Evolutionary conservation across 768 basidiomycete genomes (phyloP), one percentile per base, ranked within the genome.

Genomic region (Termitomyces heimii): DNA sequence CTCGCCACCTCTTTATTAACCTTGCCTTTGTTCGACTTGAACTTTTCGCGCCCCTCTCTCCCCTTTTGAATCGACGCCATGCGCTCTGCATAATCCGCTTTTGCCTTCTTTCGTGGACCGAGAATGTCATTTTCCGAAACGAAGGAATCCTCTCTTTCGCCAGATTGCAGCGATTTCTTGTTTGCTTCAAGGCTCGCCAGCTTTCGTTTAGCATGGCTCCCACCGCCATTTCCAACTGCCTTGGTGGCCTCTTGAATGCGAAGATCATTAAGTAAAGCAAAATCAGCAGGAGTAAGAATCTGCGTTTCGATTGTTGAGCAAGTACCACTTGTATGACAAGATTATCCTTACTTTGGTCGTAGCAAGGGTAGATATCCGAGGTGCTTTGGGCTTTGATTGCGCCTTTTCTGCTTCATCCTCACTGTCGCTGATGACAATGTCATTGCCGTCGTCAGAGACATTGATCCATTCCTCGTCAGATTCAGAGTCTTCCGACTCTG

Each of bases 211-310:
- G 92, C 86, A 37, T 80, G 84, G 20, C 83, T 75, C 1, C 92
- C 88, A 5, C 86, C 87, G 2, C 85, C 84, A 24, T 71, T 71
- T 66, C 92, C 84, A 6, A 89, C 85, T 0, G 83, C 84, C 56
- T 84, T 80, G 16, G 79, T 74, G 18, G 90, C 91, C 0, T 88
- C 91, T 72, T 92, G 80, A 50, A 92, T 79, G 2, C 88, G 86
- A 20, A 98, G 84, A 63, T 97, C 92, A 66, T 92, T 90, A 53
- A 98, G 78, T 52, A 97, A 71, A 0, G 90, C 90, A 67, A 98
- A 99, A 70, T 99, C 97, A 31, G 94, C 94, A 0, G 97, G 97
- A 0, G 97, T 98, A 43, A 98, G 82, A 65, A 99, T 98, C 94
- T 97, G 62, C 42, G n/a, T 10, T 39, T 29, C 20, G 31, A 48